Base-by-base conservation (phyloP, 2,329 filamentous ascomycete species). In the Akanthomyces lecanii region DNA sequence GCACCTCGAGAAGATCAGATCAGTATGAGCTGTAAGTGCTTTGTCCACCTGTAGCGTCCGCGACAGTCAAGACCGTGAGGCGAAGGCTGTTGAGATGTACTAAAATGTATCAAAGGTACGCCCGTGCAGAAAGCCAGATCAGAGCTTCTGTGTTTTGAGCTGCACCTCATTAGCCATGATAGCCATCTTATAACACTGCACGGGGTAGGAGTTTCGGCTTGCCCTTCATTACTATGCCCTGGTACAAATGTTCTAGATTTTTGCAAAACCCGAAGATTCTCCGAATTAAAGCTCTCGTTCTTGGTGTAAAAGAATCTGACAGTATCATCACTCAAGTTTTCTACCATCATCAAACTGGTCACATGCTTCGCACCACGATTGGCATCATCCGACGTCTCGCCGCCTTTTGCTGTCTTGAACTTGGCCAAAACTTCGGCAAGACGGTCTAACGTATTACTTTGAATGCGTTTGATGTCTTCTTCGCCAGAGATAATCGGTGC, bases 361-460 rank as follows among this genome's bases (percentile, higher is more conserved):
- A 55, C 53, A n/a, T 55, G 53, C 53, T 44, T 55, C 25, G 53
- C 53, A n/a, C 30, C 53, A 18, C 30, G 36, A 30, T 14, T 12
- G 6, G 36, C 23, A 23, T 55, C 21, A 11, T 42, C 38, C 10
- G 53, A 28, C 23, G 23, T 44, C 7, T 14, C 11, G 11, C 6
- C 18, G 38, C 38, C 21, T 4, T 55, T 42, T 44, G 14, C 38
- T 0, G 38, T 55, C 23, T 55, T 55, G 23, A 55, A 44, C 18
- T n/a, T 55, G 8, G 53, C 53, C 25, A 55, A 44, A 3, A 44
- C 25, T 30, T 55, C 38, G 2, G 53, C 53, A 14, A 55, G 21
- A n/a, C 38, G 53, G 3, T 55, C 38, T 8, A 55, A 21, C 2
- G 23, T 12, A 18, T 30, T 44, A 23, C 38, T 11, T 44, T 55